Conservation (phyloP, 1,284 basidiomycete genomes). For the Fomitiporia mediterranea region DNA sequence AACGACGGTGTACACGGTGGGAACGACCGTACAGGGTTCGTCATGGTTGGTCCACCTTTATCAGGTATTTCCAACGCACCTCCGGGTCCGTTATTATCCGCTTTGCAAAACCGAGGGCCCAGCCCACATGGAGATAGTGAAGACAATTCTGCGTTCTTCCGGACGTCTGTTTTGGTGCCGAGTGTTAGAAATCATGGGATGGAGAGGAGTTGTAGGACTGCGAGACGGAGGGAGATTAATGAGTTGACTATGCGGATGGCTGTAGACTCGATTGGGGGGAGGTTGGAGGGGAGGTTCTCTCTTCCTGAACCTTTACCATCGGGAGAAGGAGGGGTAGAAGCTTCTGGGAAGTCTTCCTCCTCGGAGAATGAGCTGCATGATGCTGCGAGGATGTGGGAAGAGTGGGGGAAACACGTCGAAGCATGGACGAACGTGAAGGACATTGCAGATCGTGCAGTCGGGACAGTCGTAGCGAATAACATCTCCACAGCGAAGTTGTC, state of each 20-base stretch:
- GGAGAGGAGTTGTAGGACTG: conserved; percentile 57
- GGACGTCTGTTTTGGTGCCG: conserved; percentile 71
- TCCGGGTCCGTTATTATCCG: conserved; percentile 12
- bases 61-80: conserved; percentile 26
- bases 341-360: conserved; percentile 22
- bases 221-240: conserved; percentile 68
- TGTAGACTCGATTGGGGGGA: conserved; percentile 67
- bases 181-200: conserved; percentile 45
- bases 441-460: conserved; percentile 70
- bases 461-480: conserved; percentile 50
- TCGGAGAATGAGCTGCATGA: conserved; percentile 22
- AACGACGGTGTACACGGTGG: conserved; percentile 35
- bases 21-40: conserved; percentile 10
- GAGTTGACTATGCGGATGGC: conserved; percentile 76
- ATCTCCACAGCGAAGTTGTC: conserved; percentile 32
- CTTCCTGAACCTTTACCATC: background rate
- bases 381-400: conserved; percentile 54
- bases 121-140: conserved; percentile 16
- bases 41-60: conserved; percentile 22
- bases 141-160: conserved; percentile 51
- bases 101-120: conserved; percentile 21
- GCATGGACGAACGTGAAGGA: conserved; percentile 63
- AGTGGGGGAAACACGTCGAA: conserved; percentile 67
- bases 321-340: conserved; percentile 16
- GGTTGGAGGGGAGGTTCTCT: conserved; percentile 37